These are phyloP conservation scores for Eucalyptus sp. DNA, from an alignment of 345 rosid genomes.

Conservation along the genomic window DNA sequence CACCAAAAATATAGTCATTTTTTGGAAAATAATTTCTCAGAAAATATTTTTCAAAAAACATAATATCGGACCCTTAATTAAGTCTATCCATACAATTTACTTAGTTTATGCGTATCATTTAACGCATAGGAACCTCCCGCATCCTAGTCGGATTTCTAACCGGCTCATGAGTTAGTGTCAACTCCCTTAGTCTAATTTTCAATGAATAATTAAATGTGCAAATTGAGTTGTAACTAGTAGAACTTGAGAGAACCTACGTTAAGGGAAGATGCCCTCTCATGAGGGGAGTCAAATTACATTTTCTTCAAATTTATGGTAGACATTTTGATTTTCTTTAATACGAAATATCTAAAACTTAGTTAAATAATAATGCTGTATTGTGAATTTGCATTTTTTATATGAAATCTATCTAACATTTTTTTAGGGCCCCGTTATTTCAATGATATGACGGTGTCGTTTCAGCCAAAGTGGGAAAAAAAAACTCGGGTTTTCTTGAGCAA, in stretches of 20 bases:
- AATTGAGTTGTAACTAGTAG: background rate
- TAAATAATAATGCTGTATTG: background rate
- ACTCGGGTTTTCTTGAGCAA: background rate
- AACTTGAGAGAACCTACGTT: fast-evolving
- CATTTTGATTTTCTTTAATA: background rate
- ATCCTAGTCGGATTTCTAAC: background rate
- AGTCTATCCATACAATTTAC: background rate
- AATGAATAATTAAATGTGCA: background rate
- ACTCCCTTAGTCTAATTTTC: background rate
- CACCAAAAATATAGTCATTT: too few species aligned
- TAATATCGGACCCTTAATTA: too few species aligned
- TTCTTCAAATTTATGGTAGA: background rate
- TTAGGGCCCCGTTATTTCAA: background rate
- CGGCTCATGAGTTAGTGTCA: background rate
- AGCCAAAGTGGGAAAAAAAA: background rate
- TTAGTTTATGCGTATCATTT: background rate
- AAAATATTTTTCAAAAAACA: too few species aligned
- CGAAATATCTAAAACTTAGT: background rate
- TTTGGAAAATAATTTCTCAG: too few species aligned
- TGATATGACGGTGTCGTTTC: fast-evolving
- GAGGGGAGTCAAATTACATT: background rate
- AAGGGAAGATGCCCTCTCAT: fast-evolving
- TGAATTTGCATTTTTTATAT: background rate
- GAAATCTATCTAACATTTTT: background rate
- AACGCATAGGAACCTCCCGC: fast-evolving